A percentile compares a stretch with the other conserved stretches of the same genome.
These are phyloP conservation scores for Mariannaea elegans DNA, from an alignment of 2,329 filamentous ascomycete genomes.

Conservation along the genomic window DNA sequence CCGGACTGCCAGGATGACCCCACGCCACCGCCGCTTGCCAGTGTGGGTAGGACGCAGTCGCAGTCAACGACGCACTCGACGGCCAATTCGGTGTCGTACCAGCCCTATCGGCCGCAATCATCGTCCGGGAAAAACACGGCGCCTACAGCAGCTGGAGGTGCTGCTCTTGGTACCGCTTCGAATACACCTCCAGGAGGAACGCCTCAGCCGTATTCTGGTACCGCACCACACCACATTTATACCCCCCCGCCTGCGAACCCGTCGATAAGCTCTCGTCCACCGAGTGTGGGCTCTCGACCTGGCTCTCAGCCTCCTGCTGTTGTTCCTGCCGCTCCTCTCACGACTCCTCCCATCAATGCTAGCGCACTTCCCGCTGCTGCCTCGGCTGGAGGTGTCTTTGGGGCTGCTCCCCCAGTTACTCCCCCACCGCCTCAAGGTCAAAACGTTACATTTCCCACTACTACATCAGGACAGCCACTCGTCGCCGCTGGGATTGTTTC, in stretches of 20 bases:
- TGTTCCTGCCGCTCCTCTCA: constrained; percentile 11
- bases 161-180: constrained; percentile 10
- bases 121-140: constrained; percentile 11
- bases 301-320: constrained; percentile 14
- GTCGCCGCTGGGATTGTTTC: neutral
- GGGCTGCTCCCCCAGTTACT: neutral
- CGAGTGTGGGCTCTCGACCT: constrained; percentile 3
- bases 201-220: constrained; percentile 25
- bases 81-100: constrained; percentile 36
- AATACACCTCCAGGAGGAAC: constrained; percentile 11
- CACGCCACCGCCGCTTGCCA: constrained; percentile 10
- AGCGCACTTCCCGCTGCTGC: constrained; percentile 1
- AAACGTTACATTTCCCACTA: constrained; percentile 22
- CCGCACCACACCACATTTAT: constrained; percentile 37
- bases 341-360: constrained; percentile 11
- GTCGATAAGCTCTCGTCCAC: constrained; percentile 5
- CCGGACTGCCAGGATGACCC: constrained; percentile 25
- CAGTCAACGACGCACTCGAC: constrained; percentile 36
- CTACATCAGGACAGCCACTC: constrained; percentile 22
- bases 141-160: constrained; percentile 10
- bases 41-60: constrained; percentile 26
- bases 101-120: constrained; percentile 42
- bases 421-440: constrained; percentile 5
- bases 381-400: neutral
- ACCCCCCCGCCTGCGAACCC: constrained; percentile 16